phyloP scores from a whole-genome alignment of 148 eudicot species.

The Vaccinium myrtillus region DNA sequence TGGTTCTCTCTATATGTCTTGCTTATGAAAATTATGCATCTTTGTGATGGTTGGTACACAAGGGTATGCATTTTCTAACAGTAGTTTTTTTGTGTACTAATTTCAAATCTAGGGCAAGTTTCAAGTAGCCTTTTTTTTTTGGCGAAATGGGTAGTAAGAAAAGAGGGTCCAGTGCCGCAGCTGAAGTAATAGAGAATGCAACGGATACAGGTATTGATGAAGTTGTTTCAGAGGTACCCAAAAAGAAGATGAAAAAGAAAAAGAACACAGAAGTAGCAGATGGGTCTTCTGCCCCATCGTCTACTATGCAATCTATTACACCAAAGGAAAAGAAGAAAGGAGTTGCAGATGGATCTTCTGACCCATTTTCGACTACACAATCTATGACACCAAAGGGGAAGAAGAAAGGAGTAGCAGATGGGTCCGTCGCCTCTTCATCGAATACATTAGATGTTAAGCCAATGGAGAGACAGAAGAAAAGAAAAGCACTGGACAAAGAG shows the following conservation, averaged over 20 bases:
- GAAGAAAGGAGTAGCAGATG: slow-evolving; percentile 30
- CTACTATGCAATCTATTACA: slow-evolving; percentile 24
- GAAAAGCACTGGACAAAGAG: slow-evolving; percentile 66
- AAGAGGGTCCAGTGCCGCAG: slow-evolving; percentile 36
- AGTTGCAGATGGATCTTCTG: slow-evolving; percentile 24
- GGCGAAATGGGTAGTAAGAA: slow-evolving; percentile 39
- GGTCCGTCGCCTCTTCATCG: slow-evolving; percentile 25
- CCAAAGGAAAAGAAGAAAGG: slow-evolving; percentile 42
- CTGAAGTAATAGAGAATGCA: slow-evolving; percentile 22
- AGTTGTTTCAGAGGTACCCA: slow-evolving; percentile 28
- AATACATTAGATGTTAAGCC: slow-evolving; percentile 34
- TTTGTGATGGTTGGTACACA: not conserved
- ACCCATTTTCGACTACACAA: slow-evolving; percentile 22
- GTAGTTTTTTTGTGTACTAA: not conserved
- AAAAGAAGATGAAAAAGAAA: slow-evolving; percentile 33
- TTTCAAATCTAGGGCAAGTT: not conserved
- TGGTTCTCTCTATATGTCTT: not conserved
- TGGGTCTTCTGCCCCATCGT: slow-evolving; percentile 22
- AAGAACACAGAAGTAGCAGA: slow-evolving; percentile 32
- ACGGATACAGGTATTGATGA: slow-evolving; percentile 13
- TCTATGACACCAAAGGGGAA: slow-evolving; percentile 41
- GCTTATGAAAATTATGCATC: not conserved
- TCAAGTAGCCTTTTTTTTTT: not conserved
- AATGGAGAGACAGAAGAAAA: slow-evolving; percentile 75
- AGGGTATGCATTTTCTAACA: not conserved